Evolutionary conservation across 1,139 yeast species (phyloP).

Genomic region (Scheffersomyces quercinus): DNA sequence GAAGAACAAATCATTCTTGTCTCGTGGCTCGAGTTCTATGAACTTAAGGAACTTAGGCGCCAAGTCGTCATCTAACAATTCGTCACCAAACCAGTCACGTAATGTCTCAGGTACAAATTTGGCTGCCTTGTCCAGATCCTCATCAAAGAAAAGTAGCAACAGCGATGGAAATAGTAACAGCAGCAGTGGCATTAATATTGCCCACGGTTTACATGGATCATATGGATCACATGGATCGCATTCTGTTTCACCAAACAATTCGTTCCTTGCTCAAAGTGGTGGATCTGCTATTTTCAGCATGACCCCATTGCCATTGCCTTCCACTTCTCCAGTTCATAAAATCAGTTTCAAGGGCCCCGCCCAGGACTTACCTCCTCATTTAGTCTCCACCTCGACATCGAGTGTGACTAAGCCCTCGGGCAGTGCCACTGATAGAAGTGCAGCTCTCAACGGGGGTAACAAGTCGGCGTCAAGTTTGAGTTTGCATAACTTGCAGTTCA

Average conservation of each 20-base stretch:
- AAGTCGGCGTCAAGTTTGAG: constrained; percentile 13
- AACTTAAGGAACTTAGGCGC: constrained; percentile 16
- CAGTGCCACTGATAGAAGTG: constrained; percentile 35
- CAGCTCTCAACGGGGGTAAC: constrained; percentile 21
- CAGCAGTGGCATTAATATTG: constrained; percentile 1
- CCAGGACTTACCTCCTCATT: constrained; percentile 8
- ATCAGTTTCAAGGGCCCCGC: constrained; percentile 5
- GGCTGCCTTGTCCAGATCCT: constrained; percentile 10
- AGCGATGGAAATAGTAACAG: constrained; percentile 4
- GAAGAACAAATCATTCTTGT: constrained; percentile 11
- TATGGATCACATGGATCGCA: neutral
- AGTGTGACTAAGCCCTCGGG: constrained; percentile 26
- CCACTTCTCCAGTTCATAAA: constrained; percentile 5
- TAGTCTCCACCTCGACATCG: constrained; percentile 5
- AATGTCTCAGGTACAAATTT: constrained; percentile 28
- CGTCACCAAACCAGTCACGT: constrained; percentile 33
- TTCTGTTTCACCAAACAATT: constrained; percentile 1
- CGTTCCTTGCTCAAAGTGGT: neutral
- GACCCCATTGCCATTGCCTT: constrained; percentile 5
- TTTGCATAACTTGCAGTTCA: constrained; percentile 15
- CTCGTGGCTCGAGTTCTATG: constrained; percentile 23
- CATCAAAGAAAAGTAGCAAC: constrained; percentile 11
- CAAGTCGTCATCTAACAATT: constrained; percentile 18
- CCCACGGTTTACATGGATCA: too few species aligned
- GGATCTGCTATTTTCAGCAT: neutral